Evolutionary conservation across 192 early-diverging fungal genomes (phyloP).

Genomic region (Podila epigama): DNA sequence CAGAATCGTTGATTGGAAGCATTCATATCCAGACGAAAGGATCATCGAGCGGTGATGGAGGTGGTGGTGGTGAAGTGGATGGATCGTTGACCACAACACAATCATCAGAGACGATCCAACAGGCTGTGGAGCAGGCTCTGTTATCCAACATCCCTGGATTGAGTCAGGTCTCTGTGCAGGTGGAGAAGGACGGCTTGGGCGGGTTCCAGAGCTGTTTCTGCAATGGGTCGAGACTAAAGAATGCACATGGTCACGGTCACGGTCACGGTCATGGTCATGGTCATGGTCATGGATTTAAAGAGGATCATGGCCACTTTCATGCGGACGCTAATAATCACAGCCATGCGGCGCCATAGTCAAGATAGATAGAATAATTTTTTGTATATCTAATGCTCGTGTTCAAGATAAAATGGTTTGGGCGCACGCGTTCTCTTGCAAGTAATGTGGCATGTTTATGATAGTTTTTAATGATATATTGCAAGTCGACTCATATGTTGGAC

Average conservation of each 20-base stretch:
- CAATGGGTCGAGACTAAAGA: slow-evolving; percentile 40
- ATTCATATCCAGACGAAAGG: slow-evolving; percentile 56
- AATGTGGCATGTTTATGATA: too few relatives aligned
- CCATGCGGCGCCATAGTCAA: too few relatives aligned
- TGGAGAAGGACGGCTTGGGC: slow-evolving; percentile 49
- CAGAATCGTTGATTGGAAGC: slow-evolving; percentile 58
- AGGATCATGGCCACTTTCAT: too few relatives aligned
- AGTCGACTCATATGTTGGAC: too few relatives aligned
- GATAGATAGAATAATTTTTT: too few relatives aligned
- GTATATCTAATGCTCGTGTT: too few relatives aligned
- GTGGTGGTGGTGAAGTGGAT: slow-evolving; percentile 25
- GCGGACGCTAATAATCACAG: too few relatives aligned
- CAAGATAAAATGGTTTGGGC: too few relatives aligned
- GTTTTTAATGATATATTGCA: too few relatives aligned
- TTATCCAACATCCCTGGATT: slow-evolving; percentile 57
- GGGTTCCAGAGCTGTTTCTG: slow-evolving; percentile 51
- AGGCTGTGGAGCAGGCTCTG: slow-evolving; percentile 50
- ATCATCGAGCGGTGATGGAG: slow-evolving; percentile 15
- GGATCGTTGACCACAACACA: slow-evolving; percentile 8
- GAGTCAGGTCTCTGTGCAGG: slow-evolving; percentile 59
- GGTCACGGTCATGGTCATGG: background rate
- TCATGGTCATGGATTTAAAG: too few relatives aligned
- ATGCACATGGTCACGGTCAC: background rate
- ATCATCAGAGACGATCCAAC: slow-evolving; percentile 44
- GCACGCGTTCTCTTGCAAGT: too few relatives aligned